Conservation (phyloP, 768 basidiomycete species). For the Grammothele lineata region DNA sequence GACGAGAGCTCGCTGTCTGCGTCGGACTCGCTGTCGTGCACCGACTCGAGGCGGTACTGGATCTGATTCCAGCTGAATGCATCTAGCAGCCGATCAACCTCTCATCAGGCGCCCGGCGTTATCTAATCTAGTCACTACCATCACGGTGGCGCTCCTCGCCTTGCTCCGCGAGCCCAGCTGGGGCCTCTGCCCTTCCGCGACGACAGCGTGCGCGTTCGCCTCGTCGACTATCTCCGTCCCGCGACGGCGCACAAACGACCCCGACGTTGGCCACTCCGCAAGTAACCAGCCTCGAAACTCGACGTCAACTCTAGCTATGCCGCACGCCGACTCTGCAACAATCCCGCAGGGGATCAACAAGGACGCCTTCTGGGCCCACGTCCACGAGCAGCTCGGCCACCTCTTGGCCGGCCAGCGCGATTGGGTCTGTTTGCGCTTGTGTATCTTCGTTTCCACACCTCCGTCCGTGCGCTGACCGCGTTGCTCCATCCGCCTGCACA, state of each 20-base stretch:
- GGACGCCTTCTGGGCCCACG: conserved; percentile 75
- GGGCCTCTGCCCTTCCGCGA: too few species aligned
- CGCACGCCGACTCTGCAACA: conserved; percentile 76
- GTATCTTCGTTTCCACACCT: background rate
- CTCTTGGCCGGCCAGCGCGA: conserved; percentile 66
- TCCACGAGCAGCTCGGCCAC: conserved; percentile 54
- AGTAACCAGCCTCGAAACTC: too few species aligned
- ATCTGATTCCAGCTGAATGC: conserved; percentile 23
- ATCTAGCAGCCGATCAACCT: too few species aligned
- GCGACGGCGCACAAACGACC: too few species aligned
- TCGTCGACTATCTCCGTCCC: too few species aligned
- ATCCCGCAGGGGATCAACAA: conserved; percentile 74
- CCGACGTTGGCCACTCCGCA: too few species aligned
- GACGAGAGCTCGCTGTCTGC: conserved; percentile 14
- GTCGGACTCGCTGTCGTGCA: too few species aligned
- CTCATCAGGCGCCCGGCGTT: too few species aligned
- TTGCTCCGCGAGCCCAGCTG: conserved; percentile 3
- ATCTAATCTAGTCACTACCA: conserved; percentile 20
- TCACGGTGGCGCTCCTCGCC: too few species aligned
- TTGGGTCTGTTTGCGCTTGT: conserved; percentile 55
- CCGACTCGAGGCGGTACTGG: background rate
- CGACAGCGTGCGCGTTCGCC: too few species aligned
- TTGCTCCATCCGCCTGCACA: conserved; percentile 24
- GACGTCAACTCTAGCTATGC: too few species aligned
- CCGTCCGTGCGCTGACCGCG: too few species aligned